Evolutionary conservation across 495 filamentous ascomycete species (phyloP), one percentile per base, ranked within the genome.

Genomic region (Clavariopsis aquatica): DNA sequence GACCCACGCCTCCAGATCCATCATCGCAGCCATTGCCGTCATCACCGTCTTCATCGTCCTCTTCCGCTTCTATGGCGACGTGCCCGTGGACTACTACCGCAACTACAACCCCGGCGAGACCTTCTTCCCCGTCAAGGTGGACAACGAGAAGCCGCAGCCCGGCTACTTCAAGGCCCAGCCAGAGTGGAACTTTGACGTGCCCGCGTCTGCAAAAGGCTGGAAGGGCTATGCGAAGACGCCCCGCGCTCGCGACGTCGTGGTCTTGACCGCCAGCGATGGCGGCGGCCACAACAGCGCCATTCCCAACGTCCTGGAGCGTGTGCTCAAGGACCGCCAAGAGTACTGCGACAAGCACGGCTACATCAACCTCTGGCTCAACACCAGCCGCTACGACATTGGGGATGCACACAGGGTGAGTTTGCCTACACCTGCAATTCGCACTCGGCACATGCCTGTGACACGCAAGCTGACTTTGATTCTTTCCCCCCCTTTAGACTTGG

Each of bases 231-330:
- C 63, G 24, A 60, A 28, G 58, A 62, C 26, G 15, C 65, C 65
- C 1, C 36, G 36, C 20, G 24, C 43, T 27, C n/a, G 45, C 15
- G 60, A 78, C 34, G 70, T 78, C 19, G 57, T 77, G 41, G 68
- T 78, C 27, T 69, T 78, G 38, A 74, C 75, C 12, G 75, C 75
- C 8, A 72, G 72, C 15, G 75, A 78, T 57, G 75, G 75, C 19
- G 70, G 69, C 47, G 75, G 75, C 15, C 75, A 78, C 68, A 78
- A 78, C 41, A 70, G 69, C 28, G 73, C 67, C 2, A 78, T 78
- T 38, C 64, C 72, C 24, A 72, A 76, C 55, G 63, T 78, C 10
- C 41, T 78, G 22, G 70, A 69, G 41, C 61, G 69, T 8, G 63
- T 72, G 1, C 57, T 57, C 24, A 55, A 65, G 28, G 75, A 78